A percentile compares a stretch with the other conserved stretches of the same genome.
phyloP scores from a whole-genome alignment of 1,139 yeast species.

The Meyerozyma smithsonii region DNA sequence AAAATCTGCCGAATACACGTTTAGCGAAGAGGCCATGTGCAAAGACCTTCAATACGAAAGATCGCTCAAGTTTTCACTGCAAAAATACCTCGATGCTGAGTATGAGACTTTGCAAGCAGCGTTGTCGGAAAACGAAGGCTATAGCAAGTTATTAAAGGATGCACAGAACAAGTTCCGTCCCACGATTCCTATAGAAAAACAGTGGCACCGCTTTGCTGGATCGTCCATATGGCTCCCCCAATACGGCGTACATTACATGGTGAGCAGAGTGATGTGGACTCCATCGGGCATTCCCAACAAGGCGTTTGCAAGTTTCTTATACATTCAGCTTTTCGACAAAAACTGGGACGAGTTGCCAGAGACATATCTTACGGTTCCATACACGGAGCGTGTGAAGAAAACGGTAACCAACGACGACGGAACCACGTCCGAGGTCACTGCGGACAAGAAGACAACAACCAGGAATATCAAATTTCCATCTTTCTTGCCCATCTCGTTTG shows the following conservation, averaged over 20 bases:
- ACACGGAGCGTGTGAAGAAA: not conserved
- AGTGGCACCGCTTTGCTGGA: constrained; percentile 7
- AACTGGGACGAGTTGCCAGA: constrained; percentile 5
- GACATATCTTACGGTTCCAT: constrained; percentile 14
- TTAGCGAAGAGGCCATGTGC: constrained; percentile 15
- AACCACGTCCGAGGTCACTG: constrained; percentile 9
- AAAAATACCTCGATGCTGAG: constrained; percentile 16
- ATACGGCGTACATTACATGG: constrained; percentile 2
- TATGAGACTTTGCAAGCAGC: constrained; percentile 13
- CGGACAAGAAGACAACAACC: constrained; percentile 12
- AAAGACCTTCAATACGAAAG: constrained; percentile 11
- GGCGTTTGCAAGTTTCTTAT: constrained; percentile 3
- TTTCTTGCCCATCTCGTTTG: constrained; percentile 20
- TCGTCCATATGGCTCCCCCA: constrained; percentile 3
- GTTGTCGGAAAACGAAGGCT: constrained; percentile 12
- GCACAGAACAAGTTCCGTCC: constrained; percentile 18
- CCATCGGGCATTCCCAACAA: constrained; percentile 2
- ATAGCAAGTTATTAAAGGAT: constrained; percentile 13
- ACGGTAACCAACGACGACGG: constrained; percentile 17
- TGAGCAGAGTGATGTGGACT: constrained; percentile 1
- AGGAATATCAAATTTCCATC: constrained; percentile 20
- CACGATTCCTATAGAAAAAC: constrained; percentile 19
- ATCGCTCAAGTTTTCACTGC: constrained; percentile 14
- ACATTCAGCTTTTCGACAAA: constrained; percentile 2
- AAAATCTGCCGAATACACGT: constrained; percentile 10